Base-by-base conservation (phyloP, 352 stramenopile species). In the Globisporangium polare region DNA sequence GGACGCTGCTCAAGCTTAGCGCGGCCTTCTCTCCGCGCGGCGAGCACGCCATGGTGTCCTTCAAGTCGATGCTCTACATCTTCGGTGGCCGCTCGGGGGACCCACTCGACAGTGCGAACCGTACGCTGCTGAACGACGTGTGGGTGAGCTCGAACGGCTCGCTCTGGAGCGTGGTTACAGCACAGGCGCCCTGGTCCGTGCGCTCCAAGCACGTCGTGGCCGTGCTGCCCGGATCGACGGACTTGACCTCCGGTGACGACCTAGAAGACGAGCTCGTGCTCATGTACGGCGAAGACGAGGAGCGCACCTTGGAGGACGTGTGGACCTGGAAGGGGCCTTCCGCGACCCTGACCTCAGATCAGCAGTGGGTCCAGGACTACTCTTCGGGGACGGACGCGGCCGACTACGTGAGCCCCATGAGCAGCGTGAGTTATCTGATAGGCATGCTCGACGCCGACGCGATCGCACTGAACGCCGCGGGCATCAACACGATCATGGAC, bases 401-500 rank as follows among this genome's bases (percentile, higher is more conserved):
- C 2, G 66, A 71, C 27, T 92, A 90, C 56, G 60, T 90, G 50
- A 65, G 67, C 12, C 67, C 75, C 0, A 72, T 63, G 26, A 87
- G 78, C 45, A 67, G 73, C 51, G 76, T 92, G 42, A 60, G 66
- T 3, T 79, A 75, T 53, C 51, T 92, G 13, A 69, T 65, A 33
- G 77, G 70, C 20, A 83, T 97, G 58, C 78, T 69, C 4, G 60
- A 71, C 27, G 47, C 68, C 0, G 69, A 96, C 53, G 74, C 86
- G 7, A n/a, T 60, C 1, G 65, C 69, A 7, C 74, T 98, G 41
- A 60, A 76, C 41, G 53, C 49, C 31, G 74, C 70, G 8, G 85
- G 88, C 17, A 73, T 98, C 29, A 68, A 77, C 10, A 90, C 78
- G 31, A 89, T 98, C 59, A 52, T 62, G 39, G 87, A 98, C 24